phyloP scores from a whole-genome alignment of 1,284 basidiomycete species.

The Singerocomus rubriflavus region DNA sequence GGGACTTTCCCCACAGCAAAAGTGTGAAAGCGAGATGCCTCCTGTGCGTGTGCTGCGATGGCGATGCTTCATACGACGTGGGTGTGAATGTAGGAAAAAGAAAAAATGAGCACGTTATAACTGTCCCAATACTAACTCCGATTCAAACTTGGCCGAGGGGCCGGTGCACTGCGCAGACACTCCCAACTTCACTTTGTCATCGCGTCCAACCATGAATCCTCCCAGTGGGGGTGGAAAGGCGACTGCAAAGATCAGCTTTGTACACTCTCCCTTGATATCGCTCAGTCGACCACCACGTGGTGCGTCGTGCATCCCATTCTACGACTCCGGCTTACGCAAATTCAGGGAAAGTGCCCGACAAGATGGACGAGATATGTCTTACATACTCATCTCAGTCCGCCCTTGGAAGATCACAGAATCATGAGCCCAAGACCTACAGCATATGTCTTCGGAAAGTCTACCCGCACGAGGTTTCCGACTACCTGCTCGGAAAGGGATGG shows the following conservation, averaged over 20 bases:
- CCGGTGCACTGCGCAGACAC: not conserved
- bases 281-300: slow-evolving; percentile 26
- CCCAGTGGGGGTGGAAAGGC: slow-evolving; percentile 16
- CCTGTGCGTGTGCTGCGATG: slow-evolving; percentile 77
- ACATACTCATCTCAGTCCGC: slow-evolving; percentile 68
- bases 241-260: slow-evolving; percentile 21
- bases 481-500: slow-evolving; percentile 38
- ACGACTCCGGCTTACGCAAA: slow-evolving; percentile 1
- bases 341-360: slow-evolving; percentile 53
- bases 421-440: slow-evolving; percentile 61
- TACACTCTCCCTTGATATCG: slow-evolving; percentile 26
- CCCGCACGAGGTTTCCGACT: slow-evolving; percentile 64
- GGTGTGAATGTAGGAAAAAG: slow-evolving; percentile 16
- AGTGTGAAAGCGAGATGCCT: slow-evolving; percentile 42
- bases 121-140: slow-evolving; percentile 22
- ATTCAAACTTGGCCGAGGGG: slow-evolving; percentile 14
- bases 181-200: not conserved
- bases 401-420: slow-evolving; percentile 51
- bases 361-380: slow-evolving; percentile 70
- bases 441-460: slow-evolving; percentile 72
- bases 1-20: slow-evolving; percentile 88
- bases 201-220: slow-evolving; percentile 20
- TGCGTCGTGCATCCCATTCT: slow-evolving; percentile 9
- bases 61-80: slow-evolving; percentile 76
- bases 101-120: slow-evolving; percentile 3